Evolutionary conservation across 2,329 filamentous ascomycete species (phyloP).

Genomic region (Fonsecaea monophora): DNA sequence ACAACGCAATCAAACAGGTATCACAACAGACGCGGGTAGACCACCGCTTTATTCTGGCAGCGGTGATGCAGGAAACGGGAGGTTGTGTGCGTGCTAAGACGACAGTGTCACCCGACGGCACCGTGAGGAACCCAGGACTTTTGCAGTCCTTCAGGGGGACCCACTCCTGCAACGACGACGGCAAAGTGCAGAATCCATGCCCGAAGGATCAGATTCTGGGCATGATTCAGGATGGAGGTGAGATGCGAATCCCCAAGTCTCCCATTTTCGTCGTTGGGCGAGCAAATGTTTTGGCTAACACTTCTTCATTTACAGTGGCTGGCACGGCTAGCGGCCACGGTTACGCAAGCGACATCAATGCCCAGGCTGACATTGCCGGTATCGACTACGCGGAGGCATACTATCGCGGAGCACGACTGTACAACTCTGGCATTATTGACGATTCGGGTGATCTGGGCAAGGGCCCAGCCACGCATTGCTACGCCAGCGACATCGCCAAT

Average conservation of each 20-base stretch:
- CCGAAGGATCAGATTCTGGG: constrained; percentile 45
- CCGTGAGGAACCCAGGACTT: constrained; percentile 54
- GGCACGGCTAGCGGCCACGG: constrained; percentile 48
- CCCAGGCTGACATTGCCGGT: constrained; percentile 39
- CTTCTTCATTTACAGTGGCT: constrained; percentile 32
- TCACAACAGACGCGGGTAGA: constrained; percentile 46
- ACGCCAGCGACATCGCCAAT: constrained; percentile 60
- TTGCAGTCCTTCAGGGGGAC: constrained; percentile 55
- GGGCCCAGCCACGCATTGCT: constrained; percentile 57
- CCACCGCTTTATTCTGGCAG: constrained; percentile 53
- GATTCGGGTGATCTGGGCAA: constrained; percentile 45
- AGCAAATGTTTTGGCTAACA: constrained; percentile 6
- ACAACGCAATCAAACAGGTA: constrained; percentile 46
- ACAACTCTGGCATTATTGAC: constrained; percentile 51
- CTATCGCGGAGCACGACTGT: constrained; percentile 49
- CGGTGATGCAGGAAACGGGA: constrained; percentile 56
- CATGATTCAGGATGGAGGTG: constrained; percentile 50
- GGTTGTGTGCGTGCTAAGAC: constrained; percentile 56
- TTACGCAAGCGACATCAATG: constrained; percentile 45
- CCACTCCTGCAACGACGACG: constrained; percentile 48
- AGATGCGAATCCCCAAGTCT: constrained; percentile 16
- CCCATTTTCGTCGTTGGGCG: not conserved
- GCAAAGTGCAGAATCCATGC: constrained; percentile 48
- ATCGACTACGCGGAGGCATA: constrained; percentile 41
- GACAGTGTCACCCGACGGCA: constrained; percentile 46